A percentile compares a stretch with the other conserved stretches of the same genome.
Evolutionary conservation across 2,329 filamentous ascomycete species (phyloP).

Genomic region (Talaromyces pinophilus): DNA sequence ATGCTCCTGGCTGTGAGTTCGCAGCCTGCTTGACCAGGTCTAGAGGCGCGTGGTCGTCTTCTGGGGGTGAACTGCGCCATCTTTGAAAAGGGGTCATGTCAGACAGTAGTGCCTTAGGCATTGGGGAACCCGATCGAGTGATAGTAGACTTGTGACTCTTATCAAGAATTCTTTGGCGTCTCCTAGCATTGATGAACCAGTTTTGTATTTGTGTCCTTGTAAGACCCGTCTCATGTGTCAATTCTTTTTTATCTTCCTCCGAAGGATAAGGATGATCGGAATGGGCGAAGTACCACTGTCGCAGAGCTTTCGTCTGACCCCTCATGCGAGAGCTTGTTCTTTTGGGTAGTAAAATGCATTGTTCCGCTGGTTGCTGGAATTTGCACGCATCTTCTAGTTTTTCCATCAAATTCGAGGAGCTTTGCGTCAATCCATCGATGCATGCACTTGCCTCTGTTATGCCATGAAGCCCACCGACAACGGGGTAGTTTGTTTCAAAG

Average conservation of each 20-base stretch:
- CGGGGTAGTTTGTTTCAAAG: slow-evolving; percentile 52
- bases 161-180: slow-evolving; percentile 46
- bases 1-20: slow-evolving; percentile 19
- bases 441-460: slow-evolving; percentile 42
- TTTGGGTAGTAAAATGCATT: slow-evolving; percentile 16
- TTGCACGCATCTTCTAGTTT: background rate
- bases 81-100: slow-evolving; percentile 24
- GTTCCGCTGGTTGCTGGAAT: background rate
- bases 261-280: slow-evolving; percentile 53
- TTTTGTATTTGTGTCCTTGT: slow-evolving; percentile 50
- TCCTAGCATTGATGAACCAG: slow-evolving; percentile 56
- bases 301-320: slow-evolving; percentile 41
- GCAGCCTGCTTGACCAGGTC: background rate
- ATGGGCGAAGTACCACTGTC: slow-evolving; percentile 51
- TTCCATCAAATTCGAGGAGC: too few relatives aligned
- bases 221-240: slow-evolving; percentile 49
- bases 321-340: slow-evolving; percentile 25
- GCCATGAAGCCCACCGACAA: slow-evolving; percentile 54
- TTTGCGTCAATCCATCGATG: background rate
- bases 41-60: slow-evolving; percentile 4
- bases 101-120: slow-evolving; percentile 33
- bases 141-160: slow-evolving; percentile 30
- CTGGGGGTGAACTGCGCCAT: slow-evolving; percentile 1
- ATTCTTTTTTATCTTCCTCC: slow-evolving; percentile 47
- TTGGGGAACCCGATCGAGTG: slow-evolving; percentile 45